Evolutionary conservation across 805 yeast genomes (phyloP), one percentile per base, ranked within the genome.

Genomic region (Citeromyces matritensis): DNA sequence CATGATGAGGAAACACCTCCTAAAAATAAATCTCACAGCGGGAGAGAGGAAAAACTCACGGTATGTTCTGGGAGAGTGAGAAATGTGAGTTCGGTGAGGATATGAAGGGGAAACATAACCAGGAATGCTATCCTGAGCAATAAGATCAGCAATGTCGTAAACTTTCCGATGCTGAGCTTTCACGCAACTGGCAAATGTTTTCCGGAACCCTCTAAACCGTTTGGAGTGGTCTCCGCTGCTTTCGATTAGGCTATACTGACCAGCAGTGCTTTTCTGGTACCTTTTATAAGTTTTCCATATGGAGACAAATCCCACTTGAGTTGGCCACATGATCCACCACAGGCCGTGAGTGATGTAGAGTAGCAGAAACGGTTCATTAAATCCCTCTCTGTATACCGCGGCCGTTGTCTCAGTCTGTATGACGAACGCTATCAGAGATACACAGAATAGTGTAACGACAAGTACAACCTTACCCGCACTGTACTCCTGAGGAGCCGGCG

Each of bases 381-480:
- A 83, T 3, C 63, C 65, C 6, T 57, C 47, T 21, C 60, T 56
- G 45, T 81, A 77, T 5, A 83, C 62, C 34, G 73, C 73, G 5
- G 83, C 65, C 2, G 93, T 81, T 37, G 75, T 58, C 47, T 83
- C 95, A 0, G 95, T 83, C 47, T 83, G 95, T 10, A 64, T 44
- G 4, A 84, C 85, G 52, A 84, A 84, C 3, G 85, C 44, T 6
- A 68, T 43, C 36, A 74, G 40, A 0, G 78, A 66, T 2, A 69
- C 35, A 2, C 60, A 9, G 27, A 74, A 63, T 2, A 78, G 58
- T 1, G 53, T 39, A 3, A 56, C 51, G 4, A 74, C 70, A 39
- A 65, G 59, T 4, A 55, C 36, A n/a, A 69, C 44, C 34, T 57
- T 61, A 10, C 35, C 35, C 13, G 23, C 23, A 26, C 29, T 26